Percentiles rank a stretch among this genome's conserved stretches.
Conservation (phyloP, 192 early-diverging fungal genomes). For the Mortierella antarctica region DNA sequence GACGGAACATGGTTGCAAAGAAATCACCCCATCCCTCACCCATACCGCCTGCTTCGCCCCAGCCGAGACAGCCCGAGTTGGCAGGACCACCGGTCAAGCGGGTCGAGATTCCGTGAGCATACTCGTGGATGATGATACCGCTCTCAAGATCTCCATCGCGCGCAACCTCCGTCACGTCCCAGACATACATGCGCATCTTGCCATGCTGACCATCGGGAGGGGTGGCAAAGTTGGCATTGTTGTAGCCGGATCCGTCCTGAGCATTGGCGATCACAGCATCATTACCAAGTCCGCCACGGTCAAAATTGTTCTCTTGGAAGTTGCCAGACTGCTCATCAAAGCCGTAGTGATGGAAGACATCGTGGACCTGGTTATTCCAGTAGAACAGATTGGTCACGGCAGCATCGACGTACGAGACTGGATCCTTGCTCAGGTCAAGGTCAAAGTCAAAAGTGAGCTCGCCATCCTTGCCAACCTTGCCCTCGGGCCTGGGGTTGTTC, state of each 20-base stretch:
- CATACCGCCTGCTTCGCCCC: slow-evolving; percentile 92
- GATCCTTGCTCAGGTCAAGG: slow-evolving; percentile 70
- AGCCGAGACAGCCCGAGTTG: slow-evolving; percentile 89
- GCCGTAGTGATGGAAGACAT: slow-evolving; percentile 89
- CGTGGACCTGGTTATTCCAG: slow-evolving; percentile 92
- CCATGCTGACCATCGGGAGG: slow-evolving; percentile 92
- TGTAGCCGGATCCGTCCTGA: slow-evolving; percentile 90
- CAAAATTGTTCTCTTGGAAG: slow-evolving; percentile 92
- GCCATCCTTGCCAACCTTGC: slow-evolving; percentile 53
- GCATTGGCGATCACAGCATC: slow-evolving; percentile 93
- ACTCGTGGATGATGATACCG: slow-evolving; percentile 96
- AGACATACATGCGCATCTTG: slow-evolving; percentile 96
- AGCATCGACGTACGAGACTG: slow-evolving; percentile 80
- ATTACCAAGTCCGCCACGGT: slow-evolving; percentile 73
- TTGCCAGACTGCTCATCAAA: slow-evolving; percentile 94
- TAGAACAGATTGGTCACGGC: slow-evolving; percentile 92
- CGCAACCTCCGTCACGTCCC: slow-evolving; percentile 77
- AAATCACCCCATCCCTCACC: slow-evolving; percentile 98
- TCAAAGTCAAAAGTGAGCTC: slow-evolving; percentile 82
- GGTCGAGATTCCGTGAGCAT: slow-evolving; percentile 94
- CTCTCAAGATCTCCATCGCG: slow-evolving; percentile 92
- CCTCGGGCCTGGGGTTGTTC: slow-evolving; percentile 82
- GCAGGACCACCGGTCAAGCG: slow-evolving; percentile 92
- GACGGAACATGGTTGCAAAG: slow-evolving; percentile 85
- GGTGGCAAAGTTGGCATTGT: slow-evolving; percentile 97